phyloP scores from a whole-genome alignment of 2,329 filamentous ascomycete species.

The Penicillium sp. region DNA sequence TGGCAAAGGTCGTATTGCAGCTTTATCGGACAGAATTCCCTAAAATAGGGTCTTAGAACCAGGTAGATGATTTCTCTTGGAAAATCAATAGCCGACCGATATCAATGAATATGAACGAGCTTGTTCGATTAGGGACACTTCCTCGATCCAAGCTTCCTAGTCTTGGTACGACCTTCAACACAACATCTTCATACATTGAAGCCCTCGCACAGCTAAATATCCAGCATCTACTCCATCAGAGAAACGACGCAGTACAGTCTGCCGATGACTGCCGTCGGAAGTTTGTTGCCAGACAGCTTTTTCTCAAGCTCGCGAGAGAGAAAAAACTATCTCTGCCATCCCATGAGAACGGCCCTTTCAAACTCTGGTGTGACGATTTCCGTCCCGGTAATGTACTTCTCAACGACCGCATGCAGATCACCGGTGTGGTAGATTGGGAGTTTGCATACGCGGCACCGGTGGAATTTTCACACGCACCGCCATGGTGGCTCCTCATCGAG shows the following conservation, averaged over 20 bases:
- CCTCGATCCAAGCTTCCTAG: conserved; percentile 15
- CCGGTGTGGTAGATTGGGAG: conserved; percentile 21
- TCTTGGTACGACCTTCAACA: conserved; percentile 16
- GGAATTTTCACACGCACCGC: conserved; percentile 16
- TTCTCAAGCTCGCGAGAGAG: conserved; percentile 17
- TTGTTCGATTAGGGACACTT: conserved; percentile 21
- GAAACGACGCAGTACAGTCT: conserved; percentile 33
- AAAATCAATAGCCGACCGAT: conserved; percentile 1
- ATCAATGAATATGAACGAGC: conserved; percentile 38
- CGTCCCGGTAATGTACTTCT: conserved; percentile 15
- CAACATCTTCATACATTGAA: conserved; percentile 37
- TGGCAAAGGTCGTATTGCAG: conserved; percentile 5
- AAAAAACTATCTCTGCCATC: neutral
- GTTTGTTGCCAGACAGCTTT: conserved; percentile 18
- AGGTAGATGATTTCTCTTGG: conserved; percentile 1
- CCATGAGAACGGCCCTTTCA: conserved; percentile 18
- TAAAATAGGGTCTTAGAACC: conserved; percentile 1
- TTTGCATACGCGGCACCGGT: conserved; percentile 21
- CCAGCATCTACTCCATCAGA: conserved; percentile 34
- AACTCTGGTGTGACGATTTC: conserved; percentile 21
- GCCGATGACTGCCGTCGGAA: conserved; percentile 18
- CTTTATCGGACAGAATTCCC: neutral
- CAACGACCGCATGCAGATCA: conserved; percentile 7
- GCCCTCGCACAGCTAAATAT: conserved; percentile 41
- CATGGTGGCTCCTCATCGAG: conserved; percentile 23